Base-by-base conservation (phyloP, 345 rosid genomes). In the Citrus reticulata region DNA sequence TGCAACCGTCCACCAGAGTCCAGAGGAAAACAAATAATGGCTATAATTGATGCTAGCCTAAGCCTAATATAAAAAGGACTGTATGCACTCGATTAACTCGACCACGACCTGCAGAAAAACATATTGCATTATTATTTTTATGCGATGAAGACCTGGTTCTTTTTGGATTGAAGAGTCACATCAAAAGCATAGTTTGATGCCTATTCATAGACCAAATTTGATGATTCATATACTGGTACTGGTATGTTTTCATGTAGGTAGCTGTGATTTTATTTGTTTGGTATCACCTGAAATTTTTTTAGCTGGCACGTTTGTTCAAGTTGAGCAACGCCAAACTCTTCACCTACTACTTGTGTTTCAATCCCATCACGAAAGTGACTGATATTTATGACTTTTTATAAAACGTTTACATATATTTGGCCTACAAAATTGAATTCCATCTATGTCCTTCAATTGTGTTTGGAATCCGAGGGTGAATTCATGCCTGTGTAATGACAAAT, bases 201-300 rank as follows among this genome's bases (percentile, higher is more conserved):
- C 32, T 37, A 57, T 54, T 55, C 68, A 19, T 58, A 40, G 40
- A 67, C 77, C 70, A 79, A 75, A 65, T 69, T 32, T 42, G 17
- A 10, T 7, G 16, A 9, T 30, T 14, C 4, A 20, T 37, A 16
- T 19, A 19, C 0, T 27, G 49, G 3, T n/a, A 40, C 5, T n/a
- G 16, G 46, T 34, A 54, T 49, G 68, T 68, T 70, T 72, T 67
- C 37, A 30, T 73, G 7, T 9, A 66, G 78, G 74, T 72, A 78
- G 72, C 51, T 59, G 51, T 61, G 84, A 68, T 66, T 74, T 78
- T 75, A 61, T 75, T 78, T 76, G 78, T 78, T 73, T 78, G 78
- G 78, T 75, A 73, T 73, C 77, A 71, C 75, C 77, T n/a, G 75
- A 78, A 71, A 29, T 67, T 82, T 76, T 71, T 71, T 68, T 75